Evolutionary conservation across 2,329 filamentous ascomycete genomes (phyloP), one percentile per base, ranked within the genome.

Genomic region (Hypoxylon sp.): DNA sequence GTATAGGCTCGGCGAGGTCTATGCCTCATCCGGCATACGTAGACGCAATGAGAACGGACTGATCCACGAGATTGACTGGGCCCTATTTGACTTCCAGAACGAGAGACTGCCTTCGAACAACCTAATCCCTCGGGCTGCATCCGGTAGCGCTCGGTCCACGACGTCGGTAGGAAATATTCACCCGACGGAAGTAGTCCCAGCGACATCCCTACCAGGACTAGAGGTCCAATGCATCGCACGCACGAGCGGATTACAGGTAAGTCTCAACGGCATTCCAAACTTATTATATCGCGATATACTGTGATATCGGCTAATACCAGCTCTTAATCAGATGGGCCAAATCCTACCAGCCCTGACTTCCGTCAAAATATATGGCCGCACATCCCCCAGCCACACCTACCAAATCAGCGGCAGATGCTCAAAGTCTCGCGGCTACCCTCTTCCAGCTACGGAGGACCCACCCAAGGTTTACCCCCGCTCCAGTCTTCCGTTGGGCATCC

Each of bases 21-120:
- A 97, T 75, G 95, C 95, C 0, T 97, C 93, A 0, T 97, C 94
- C 21, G 95, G 95, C 6, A 92, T 98, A 65, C 89, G 93, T 3
- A 89, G 95, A 31, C 91, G 92, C 77, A 86, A 84, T 56, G 87
- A 91, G 65, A 85, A 91, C 67, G 90, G 91, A 3, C 82, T 97
- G 24, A 84, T 93, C 5, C 95, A 98, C 77, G 95, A 98, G 79
- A 94, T 98, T 48, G 95, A 98, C 79, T 98, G 95, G 95, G 94
- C 94, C 0, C 83, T 98, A 2, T 94, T 98, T 73, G 89, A 92
- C 72, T 93, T 98, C 70, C 84, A 91, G 10, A 84, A 90, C 3
- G 86, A 90, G 10, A 89, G 95, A 1, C 82, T 90, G 13, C 92
- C 95, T 2, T 83, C 87, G 0, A 86, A 88, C 65, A 98, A 98